Evolutionary conservation across 2,329 filamentous ascomycete species (phyloP).

Genomic region (Aspergillus amoenus): DNA sequence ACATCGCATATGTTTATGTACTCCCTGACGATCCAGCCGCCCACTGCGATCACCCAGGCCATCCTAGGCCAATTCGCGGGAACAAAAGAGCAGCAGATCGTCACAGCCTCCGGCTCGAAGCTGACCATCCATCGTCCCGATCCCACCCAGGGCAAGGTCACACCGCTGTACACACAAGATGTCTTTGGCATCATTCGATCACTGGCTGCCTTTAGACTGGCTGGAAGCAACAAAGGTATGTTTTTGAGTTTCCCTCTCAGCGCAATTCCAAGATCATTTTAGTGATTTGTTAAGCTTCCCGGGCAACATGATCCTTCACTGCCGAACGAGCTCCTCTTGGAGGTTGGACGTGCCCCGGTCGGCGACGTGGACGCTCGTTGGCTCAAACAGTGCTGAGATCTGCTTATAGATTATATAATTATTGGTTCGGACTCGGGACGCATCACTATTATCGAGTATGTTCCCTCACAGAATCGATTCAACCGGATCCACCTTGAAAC

Average conservation of each 20-base stretch:
- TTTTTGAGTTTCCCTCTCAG: constrained; percentile 20
- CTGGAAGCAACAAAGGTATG: constrained; percentile 95
- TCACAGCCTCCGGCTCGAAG: constrained; percentile 87
- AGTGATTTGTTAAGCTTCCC: constrained; percentile 69
- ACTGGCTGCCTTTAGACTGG: constrained; percentile 83
- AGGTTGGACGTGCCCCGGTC: constrained; percentile 35
- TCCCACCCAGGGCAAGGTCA: constrained; percentile 79
- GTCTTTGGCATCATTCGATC: constrained; percentile 93
- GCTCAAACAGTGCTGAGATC: constrained; percentile 42
- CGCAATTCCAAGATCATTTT: constrained; percentile 53
- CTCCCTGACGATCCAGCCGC: constrained; percentile 90
- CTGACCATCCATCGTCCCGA: constrained; percentile 86
- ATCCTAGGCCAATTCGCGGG: constrained; percentile 93
- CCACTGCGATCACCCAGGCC: constrained; percentile 84
- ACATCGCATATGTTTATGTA: constrained; percentile 99
- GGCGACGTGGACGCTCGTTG: constrained; percentile 32
- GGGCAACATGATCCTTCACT: constrained; percentile 50
- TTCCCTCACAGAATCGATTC: constrained; percentile 82
- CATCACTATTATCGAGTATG: constrained; percentile 90
- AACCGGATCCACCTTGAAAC: constrained; percentile 91
- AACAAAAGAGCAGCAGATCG: constrained; percentile 96
- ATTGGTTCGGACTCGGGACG: constrained; percentile 93
- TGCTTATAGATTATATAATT: constrained; percentile 81
- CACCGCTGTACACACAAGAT: constrained; percentile 84
- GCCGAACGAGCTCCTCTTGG: constrained; percentile 29